phyloP scores from a whole-genome alignment of 495 filamentous ascomycete genomes.

The Trichocladium antarcticum region DNA sequence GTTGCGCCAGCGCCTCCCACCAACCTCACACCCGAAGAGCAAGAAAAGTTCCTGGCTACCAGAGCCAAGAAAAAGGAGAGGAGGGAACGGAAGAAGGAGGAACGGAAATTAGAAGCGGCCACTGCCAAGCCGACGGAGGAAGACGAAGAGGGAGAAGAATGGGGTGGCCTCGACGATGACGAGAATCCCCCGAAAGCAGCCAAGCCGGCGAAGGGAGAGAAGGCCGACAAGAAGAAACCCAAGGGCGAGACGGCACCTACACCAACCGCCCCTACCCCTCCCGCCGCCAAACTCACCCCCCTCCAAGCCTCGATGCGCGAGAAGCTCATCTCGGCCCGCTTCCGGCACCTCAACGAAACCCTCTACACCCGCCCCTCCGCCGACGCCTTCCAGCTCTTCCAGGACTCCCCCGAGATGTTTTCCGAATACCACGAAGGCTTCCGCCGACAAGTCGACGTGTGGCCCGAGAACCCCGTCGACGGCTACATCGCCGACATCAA shows the following conservation, averaged over 20 bases:
- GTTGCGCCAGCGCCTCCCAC: too few relatives aligned
- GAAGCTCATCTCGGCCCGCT: slow-evolving; percentile 86
- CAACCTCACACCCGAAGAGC: neutral
- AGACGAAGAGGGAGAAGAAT: slow-evolving; percentile 12
- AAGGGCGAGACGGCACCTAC: slow-evolving; percentile 9
- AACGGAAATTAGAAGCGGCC: slow-evolving; percentile 5
- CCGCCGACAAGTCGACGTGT: slow-evolving; percentile 82
- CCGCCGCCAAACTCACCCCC: slow-evolving; percentile 59
- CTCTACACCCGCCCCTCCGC: slow-evolving; percentile 84
- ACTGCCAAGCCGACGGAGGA: slow-evolving; percentile 5
- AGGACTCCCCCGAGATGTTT: slow-evolving; percentile 76
- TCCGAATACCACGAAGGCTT: slow-evolving; percentile 90
- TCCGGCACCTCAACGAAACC: slow-evolving; percentile 92
- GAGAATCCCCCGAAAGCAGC: slow-evolving; percentile 7
- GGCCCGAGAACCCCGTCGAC: slow-evolving; percentile 93
- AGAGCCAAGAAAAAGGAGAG: slow-evolving; percentile 38
- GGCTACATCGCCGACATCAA: slow-evolving; percentile 61
- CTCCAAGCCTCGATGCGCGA: slow-evolving; percentile 86
- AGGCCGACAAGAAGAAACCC: slow-evolving; percentile 28
- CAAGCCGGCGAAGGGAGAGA: slow-evolving; percentile 19
- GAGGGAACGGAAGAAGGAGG: slow-evolving; percentile 16
- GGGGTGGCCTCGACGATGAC: slow-evolving; percentile 17
- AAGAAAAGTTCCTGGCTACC: slow-evolving; percentile 4
- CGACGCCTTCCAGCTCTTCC: slow-evolving; percentile 67
- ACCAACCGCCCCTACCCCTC: slow-evolving; percentile 16